Conservation (phyloP, 352 stramenopile genomes). For the Phytophthora fragariae region DNA sequence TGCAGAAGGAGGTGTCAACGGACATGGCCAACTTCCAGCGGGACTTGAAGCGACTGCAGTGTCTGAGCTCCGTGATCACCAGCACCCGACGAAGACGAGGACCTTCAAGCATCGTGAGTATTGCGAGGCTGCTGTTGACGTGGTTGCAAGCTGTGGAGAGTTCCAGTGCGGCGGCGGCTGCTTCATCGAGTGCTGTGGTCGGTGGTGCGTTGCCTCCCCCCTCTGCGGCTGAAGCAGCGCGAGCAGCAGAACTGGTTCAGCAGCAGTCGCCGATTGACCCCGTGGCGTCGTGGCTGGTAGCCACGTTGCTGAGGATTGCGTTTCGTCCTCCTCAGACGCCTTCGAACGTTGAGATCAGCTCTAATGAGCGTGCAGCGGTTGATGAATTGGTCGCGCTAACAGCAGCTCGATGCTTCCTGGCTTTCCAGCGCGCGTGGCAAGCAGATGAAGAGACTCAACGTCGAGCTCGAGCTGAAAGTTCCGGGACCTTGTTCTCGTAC, state of each 20-base stretch:
- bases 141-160: conserved; percentile 55
- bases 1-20: background rate
- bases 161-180: conserved; percentile 31
- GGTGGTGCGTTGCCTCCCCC: conserved; percentile 10
- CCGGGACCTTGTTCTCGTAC: conserved; percentile 62
- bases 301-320: conserved; percentile 43
- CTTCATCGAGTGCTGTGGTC: conserved; percentile 4
- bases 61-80: conserved; percentile 34
- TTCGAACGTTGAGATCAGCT: conserved; percentile 20
- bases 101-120: conserved; percentile 14
- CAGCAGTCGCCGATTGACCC: conserved; percentile 24
- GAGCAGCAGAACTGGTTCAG: conserved; percentile 21
- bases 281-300: conserved; percentile 58
- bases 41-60: conserved; percentile 43
- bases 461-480: conserved; percentile 33
- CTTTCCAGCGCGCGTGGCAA: conserved; percentile 61
- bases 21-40: conserved; percentile 22
- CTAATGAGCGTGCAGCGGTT: conserved; percentile 14
- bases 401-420: conserved; percentile 23
- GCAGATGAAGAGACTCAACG: conserved; percentile 51
- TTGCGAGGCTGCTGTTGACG: conserved; percentile 38
- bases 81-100: conserved; percentile 18
- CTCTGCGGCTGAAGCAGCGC: conserved; percentile 20
- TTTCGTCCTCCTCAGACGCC: conserved; percentile 27
- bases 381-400: conserved; percentile 23